Evolutionary conservation across 768 basidiomycete species (phyloP).

Genomic region (Tephrocybe sp.): DNA sequence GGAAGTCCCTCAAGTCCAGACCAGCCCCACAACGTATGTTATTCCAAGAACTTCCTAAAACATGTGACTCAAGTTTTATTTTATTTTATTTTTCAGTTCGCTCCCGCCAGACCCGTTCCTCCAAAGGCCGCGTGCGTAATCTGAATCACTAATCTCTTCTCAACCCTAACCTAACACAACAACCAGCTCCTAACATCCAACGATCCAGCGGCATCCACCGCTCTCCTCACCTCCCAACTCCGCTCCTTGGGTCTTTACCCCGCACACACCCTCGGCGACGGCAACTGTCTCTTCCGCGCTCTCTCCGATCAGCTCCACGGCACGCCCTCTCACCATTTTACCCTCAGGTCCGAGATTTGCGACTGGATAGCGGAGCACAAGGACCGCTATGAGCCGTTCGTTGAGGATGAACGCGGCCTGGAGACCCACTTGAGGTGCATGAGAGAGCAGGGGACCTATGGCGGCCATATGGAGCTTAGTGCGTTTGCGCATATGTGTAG

Average conservation of each 20-base stretch:
- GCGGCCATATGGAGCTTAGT: conserved; percentile 91
- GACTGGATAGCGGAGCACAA: conserved; percentile 75
- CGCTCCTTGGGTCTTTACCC: conserved; percentile 81
- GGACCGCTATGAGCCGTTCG: conserved; percentile 81
- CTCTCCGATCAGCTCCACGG: conserved; percentile 88
- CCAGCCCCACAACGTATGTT: conserved; percentile 17
- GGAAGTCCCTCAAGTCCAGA: conserved; percentile 11
- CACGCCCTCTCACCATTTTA: conserved; percentile 63
- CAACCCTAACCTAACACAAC: conserved; percentile 21
- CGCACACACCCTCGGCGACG: conserved; percentile 84
- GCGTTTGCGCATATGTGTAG: conserved; percentile 83
- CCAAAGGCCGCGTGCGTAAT: conserved; percentile 39
- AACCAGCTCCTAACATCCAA: conserved; percentile 32
- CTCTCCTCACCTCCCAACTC: conserved; percentile 69
- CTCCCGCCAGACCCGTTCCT: conserved; percentile 38
- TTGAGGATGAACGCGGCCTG: conserved; percentile 79
- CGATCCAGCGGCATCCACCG: conserved; percentile 17
- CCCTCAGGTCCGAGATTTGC: conserved; percentile 75
- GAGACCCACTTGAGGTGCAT: conserved; percentile 74
- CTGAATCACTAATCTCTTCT: conserved; percentile 14
- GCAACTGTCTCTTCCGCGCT: conserved; percentile 93
- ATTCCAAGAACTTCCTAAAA: neutral
- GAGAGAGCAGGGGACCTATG: conserved; percentile 78
- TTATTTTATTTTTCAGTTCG: conserved; percentile 28
- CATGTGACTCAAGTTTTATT: conserved; percentile 4